Percentiles rank a stretch among this genome's conserved stretches.
These are phyloP conservation scores for Telopea speciosissima DNA, from an alignment of 177 flowering plant genomes.

Conservation along the genomic window DNA sequence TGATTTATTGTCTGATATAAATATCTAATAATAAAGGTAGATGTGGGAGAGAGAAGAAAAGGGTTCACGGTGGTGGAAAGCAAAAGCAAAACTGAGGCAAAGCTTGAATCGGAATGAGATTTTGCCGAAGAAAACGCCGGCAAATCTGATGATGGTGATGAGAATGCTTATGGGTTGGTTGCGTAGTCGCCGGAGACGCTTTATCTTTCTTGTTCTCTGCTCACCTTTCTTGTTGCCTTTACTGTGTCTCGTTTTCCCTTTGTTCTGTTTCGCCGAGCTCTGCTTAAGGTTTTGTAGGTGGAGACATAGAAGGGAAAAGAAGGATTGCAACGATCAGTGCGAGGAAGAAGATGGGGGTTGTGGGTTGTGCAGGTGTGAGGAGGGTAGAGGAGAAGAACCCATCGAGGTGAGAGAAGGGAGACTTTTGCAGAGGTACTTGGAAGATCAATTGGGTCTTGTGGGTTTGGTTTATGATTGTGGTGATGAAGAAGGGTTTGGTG, in stretches of 20 bases:
- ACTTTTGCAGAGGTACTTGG: slow-evolving; percentile 12
- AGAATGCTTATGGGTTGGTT: slow-evolving; percentile 3
- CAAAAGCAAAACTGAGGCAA: background rate
- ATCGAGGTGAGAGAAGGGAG: background rate
- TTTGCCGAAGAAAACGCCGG: background rate
- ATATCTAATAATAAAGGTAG: background rate
- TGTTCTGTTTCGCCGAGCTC: slow-evolving; percentile 10
- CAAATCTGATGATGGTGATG: background rate
- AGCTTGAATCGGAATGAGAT: background rate
- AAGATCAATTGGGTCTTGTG: slow-evolving; percentile 14
- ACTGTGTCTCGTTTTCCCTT: slow-evolving; percentile 14
- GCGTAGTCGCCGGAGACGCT: background rate
- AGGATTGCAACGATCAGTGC: background rate
- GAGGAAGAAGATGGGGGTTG: background rate
- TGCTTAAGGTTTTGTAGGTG: background rate
- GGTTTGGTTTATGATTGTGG: slow-evolving; percentile 6
- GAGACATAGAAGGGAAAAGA: background rate
- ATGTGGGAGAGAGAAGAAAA: background rate
- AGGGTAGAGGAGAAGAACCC: background rate
- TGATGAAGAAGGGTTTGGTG: slow-evolving; percentile 2
- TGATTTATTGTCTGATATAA: too few relatives aligned
- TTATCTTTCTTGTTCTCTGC: slow-evolving; percentile 7
- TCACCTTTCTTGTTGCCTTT: slow-evolving; percentile 13
- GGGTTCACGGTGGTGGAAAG: background rate
- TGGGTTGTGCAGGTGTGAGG: background rate